Percentiles rank a stretch among this genome's conserved stretches.
These are phyloP conservation scores for Pythium chondricola DNA, from an alignment of 352 stramenopile species.

Conservation along the genomic window DNA sequence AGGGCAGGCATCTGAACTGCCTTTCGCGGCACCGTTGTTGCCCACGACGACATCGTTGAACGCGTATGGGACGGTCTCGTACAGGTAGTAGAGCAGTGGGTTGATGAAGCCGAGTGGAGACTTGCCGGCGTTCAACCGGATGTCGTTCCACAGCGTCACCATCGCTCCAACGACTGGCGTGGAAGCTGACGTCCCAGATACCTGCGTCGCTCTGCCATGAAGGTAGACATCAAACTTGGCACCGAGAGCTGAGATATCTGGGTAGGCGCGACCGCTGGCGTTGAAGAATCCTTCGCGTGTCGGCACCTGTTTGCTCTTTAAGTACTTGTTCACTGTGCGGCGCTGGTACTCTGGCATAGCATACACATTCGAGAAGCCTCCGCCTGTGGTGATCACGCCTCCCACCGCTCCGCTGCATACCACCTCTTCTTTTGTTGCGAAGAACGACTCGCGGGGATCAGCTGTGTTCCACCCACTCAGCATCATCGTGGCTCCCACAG, in stretches of 20 bases:
- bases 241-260: constrained; percentile 81
- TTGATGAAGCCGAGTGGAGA: constrained; percentile 83
- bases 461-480: constrained; percentile 17
- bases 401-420: constrained; percentile 66
- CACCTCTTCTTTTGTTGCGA: constrained; percentile 64
- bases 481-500: constrained; percentile 86
- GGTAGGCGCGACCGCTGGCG: constrained; percentile 76
- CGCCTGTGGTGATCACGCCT: constrained; percentile 75
- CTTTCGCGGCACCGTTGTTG: constrained; percentile 66
- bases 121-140: constrained; percentile 73
- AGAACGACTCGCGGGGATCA: constrained; percentile 44
- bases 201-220: constrained; percentile 30
- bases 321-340: constrained; percentile 55
- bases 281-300: constrained; percentile 67
- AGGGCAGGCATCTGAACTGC: constrained; percentile 36
- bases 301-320: constrained; percentile 45
- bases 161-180: constrained; percentile 82
- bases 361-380: constrained; percentile 88
- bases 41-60: constrained; percentile 87
- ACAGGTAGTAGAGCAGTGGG: constrained; percentile 76
- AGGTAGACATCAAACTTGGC: constrained; percentile 63
- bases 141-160: constrained; percentile 86
- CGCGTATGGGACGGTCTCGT: constrained; percentile 36
- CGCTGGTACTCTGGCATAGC: constrained; percentile 68
- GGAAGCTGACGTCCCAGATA: constrained; percentile 84